A percentile compares a stretch with the other conserved stretches of the same genome.
These are phyloP conservation scores for Alternaria hordeiaustralica DNA, from an alignment of 2,329 filamentous ascomycete species.

Conservation along the genomic window DNA sequence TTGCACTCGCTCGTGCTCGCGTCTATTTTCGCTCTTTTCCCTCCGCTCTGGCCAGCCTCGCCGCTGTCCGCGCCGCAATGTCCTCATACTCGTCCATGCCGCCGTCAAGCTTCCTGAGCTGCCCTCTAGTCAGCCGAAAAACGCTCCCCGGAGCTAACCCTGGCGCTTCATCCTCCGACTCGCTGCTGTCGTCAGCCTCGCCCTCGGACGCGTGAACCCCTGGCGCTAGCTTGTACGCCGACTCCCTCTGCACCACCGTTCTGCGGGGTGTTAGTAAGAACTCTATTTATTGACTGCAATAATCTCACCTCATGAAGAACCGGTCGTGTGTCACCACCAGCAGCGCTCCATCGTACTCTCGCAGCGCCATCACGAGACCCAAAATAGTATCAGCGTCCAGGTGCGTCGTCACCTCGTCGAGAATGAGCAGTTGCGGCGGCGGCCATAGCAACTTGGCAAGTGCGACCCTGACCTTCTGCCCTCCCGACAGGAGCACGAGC, in stretches of 20 bases:
- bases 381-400: slow-evolving; percentile 82
- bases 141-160: slow-evolving; percentile 52
- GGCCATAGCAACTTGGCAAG: slow-evolving; percentile 73
- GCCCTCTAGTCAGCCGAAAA: slow-evolving; percentile 44
- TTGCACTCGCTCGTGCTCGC: neutral
- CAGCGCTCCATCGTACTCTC: slow-evolving; percentile 74
- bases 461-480: slow-evolving; percentile 71
- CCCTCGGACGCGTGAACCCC: slow-evolving; percentile 52
- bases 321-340: slow-evolving; percentile 82
- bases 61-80: slow-evolving; percentile 42
- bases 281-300: neutral
- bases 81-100: slow-evolving; percentile 49
- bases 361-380: slow-evolving; percentile 71
- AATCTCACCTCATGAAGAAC: slow-evolving; percentile 71
- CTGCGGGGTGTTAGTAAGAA: slow-evolving; percentile 46
- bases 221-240: slow-evolving; percentile 46
- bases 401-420: slow-evolving; percentile 86
- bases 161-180: slow-evolving; percentile 54
- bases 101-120: slow-evolving; percentile 44
- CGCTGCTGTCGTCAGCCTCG: slow-evolving; percentile 52
- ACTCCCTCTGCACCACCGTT: slow-evolving; percentile 70
- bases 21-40: neutral
- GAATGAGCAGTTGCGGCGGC: slow-evolving; percentile 73
- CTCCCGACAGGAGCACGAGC: slow-evolving; percentile 75
- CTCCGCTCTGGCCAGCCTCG: slow-evolving; percentile 13